Evolutionary conservation across 371 early-diverging fungal species (phyloP).

Genomic region (Lichtheimia ramosa): DNA sequence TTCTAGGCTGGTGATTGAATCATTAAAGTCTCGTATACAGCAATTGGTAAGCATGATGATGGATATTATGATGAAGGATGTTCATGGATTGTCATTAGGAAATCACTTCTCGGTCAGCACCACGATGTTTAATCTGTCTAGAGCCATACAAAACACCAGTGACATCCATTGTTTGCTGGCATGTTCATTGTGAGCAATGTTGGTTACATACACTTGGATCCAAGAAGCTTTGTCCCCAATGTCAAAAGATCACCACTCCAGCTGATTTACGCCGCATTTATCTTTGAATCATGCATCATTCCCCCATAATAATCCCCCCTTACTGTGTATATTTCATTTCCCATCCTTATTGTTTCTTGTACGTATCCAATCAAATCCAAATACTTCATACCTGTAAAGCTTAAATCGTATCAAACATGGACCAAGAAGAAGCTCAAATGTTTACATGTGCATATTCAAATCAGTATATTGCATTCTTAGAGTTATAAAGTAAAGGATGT

Average conservation of each 20-base stretch:
- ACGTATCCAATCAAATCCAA: no score
- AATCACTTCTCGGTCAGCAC: conserved; percentile 47
- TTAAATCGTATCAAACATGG: no score
- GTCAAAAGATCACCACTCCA: conserved; percentile 86
- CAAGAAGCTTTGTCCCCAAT: conserved; percentile 91
- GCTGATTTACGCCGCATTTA: conserved; percentile 83
- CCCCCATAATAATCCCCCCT: background rate
- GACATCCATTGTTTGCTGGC: conserved; percentile 88
- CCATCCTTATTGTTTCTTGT: no score
- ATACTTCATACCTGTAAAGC: no score
- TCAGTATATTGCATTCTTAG: no score
- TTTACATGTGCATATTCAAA: no score
- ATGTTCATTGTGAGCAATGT: conserved; percentile 89
- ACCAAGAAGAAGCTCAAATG: no score
- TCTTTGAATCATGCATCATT: conserved; percentile 47
- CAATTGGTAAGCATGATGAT: conserved; percentile 45
- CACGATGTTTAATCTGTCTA: conserved; percentile 82
- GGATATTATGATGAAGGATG: background rate
- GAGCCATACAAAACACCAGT: conserved; percentile 75
- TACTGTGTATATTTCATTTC: no score
- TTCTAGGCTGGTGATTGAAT: conserved; percentile 70
- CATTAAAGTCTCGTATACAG: conserved; percentile 71
- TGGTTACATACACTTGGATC: conserved; percentile 87
- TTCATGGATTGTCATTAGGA: conserved; percentile 25
- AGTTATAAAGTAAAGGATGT: no score